A percentile compares a stretch with the other conserved stretches of the same genome.
phyloP scores from a whole-genome alignment of 2,329 filamentous ascomycete genomes.

The Aspergillus sp. region DNA sequence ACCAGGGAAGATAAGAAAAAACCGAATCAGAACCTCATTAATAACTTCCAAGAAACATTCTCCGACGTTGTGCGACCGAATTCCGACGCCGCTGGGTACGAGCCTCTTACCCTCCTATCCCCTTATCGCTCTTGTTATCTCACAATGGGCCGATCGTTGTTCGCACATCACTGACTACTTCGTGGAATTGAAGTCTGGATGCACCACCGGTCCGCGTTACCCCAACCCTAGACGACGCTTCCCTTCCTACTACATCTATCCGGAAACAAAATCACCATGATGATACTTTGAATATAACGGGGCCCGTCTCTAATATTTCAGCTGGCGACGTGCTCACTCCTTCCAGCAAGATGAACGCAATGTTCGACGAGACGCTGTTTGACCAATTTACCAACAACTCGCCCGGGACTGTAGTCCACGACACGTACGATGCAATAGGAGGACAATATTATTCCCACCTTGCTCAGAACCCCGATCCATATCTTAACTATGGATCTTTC shows the following conservation, averaged over 20 bases:
- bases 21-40: not conserved
- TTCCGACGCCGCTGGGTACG: too few relatives aligned
- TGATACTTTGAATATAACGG: not conserved
- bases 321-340: not conserved
- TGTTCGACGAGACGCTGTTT: not conserved
- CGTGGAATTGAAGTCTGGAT: too few relatives aligned
- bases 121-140: too few relatives aligned
- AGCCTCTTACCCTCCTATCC: too few relatives aligned
- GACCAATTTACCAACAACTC: not conserved
- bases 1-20: not conserved
- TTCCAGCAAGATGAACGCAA: not conserved
- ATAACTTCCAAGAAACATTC: not conserved
- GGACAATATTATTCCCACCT: not conserved
- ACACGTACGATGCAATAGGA: not conserved
- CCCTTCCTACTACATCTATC: not conserved
- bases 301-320: not conserved
- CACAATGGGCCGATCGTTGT: too few relatives aligned
- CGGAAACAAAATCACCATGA: not conserved
- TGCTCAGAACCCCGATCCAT: not conserved
- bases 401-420: not conserved
- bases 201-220: not conserved
- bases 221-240: not conserved
- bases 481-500: not conserved
- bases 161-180: too few relatives aligned
- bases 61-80: not conserved